Base-by-base conservation (phyloP, 73 alveolate genomes). In the Paramecium sonneborni region DNA sequence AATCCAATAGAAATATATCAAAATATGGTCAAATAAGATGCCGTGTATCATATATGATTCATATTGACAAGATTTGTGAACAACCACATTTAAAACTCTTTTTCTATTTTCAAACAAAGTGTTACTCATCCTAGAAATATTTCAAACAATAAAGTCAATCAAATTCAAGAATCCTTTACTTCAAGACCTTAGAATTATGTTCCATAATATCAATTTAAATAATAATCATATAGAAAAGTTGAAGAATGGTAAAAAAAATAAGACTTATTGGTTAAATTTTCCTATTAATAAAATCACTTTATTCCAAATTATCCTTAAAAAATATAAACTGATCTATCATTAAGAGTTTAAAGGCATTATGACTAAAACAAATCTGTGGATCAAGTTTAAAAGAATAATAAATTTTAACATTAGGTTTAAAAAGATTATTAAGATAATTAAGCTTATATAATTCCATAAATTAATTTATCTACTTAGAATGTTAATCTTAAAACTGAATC, bases 51-150 rank as follows among this genome's bases (percentile, higher is more conserved):
- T 30, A 62, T 11, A 52, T 52, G 68, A 62, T 62, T 62, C 26
- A 26, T 62, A 62, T 62, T 62, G 46, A 26, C 84, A 62, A 32
- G 84, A 62, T 52, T 62, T 62, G 84, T 62, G 39, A 62, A 62
- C 26, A 26, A 62, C 39, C 18, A 30, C 39, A 26, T 44, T 12
- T 11, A 26, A 10, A 62, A 32, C 34, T 62, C 84, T 26, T 62
- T 62, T 26, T 1, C 84, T 14, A 62, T 32, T 62, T 62, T 30
- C 44, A 62, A 62, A 62, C 6, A 62, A 62, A 30, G 26, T 52
- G 84, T 10, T 7, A 7, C 21, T 12, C 14, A 62, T 30, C 5
- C 84, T 62, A 32, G 84, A 32, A 30, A 30, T 62, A 12, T 0
- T 32, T 62, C 38, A 12, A 62, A 62, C 30, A 62, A 26, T n/a